Evolutionary conservation across 2,329 filamentous ascomycete genomes (phyloP).

Genomic region (Arthrobotrys sphaeroides): DNA sequence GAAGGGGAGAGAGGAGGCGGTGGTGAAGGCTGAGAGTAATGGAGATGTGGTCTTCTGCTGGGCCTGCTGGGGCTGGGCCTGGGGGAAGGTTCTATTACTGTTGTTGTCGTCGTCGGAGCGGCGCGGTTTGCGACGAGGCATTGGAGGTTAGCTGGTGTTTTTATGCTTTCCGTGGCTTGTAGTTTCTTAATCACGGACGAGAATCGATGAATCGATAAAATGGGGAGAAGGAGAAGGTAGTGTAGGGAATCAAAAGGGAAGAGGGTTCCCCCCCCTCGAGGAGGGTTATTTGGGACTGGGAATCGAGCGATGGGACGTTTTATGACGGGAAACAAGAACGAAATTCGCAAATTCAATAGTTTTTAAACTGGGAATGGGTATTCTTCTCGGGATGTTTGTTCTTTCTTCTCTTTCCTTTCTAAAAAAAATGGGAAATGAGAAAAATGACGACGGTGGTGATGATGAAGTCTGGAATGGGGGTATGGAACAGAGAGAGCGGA

Average conservation of each 20-base stretch:
- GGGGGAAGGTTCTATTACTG: constrained; percentile 51
- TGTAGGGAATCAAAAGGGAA: no score
- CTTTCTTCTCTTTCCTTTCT: no score
- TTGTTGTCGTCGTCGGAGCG: constrained; percentile 46
- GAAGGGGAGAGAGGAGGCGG: constrained; percentile 50
- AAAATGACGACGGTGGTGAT: no score
- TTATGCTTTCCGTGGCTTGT: not conserved
- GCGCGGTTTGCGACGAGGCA: constrained; percentile 54
- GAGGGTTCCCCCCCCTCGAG: constrained; percentile 15
- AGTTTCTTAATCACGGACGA: no score
- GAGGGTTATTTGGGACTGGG: constrained; percentile 31
- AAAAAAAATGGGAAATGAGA: no score
- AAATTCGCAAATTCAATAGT: no score
- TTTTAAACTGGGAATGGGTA: no score
- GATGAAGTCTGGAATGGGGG: not conserved
- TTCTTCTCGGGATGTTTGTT: no score
- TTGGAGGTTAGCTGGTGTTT: constrained; percentile 53
- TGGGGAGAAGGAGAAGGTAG: no score
- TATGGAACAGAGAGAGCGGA: not conserved
- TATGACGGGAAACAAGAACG: not conserved
- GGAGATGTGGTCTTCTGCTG: constrained; percentile 53
- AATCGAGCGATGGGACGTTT: not conserved
- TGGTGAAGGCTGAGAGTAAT: constrained; percentile 42
- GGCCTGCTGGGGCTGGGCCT: constrained; percentile 48
- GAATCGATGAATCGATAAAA: no score